Base-by-base conservation (phyloP, 1,284 basidiomycete species). In the Rhodotorula sp. region DNA sequence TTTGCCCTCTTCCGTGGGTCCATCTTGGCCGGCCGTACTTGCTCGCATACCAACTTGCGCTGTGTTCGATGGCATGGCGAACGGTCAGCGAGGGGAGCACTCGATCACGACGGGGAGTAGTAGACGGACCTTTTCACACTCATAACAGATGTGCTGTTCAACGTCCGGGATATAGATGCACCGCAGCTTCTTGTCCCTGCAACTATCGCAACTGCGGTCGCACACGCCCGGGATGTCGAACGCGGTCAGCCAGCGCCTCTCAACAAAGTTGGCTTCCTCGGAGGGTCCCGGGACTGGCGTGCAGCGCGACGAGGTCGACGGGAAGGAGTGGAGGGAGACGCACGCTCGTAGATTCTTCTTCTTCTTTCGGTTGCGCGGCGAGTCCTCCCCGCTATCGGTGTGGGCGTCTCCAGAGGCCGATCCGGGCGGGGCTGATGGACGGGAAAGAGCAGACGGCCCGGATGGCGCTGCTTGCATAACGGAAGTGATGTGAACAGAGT, bases 271-370 rank as follows among this genome's bases (percentile, higher is more conserved):
- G 30, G 34, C 30, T 32, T 30, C 17, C 52, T 24, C 24, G 22
- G 22, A 27, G 22, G 22, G 24, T 20, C n/a, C 48, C 48, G 48
- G 48, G 52, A 53, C 30, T 17, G 17, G 9, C 53, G 30, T 22
- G 53, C 22, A 17, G 30, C 13, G 9, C 8, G 53, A 20, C 19
- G 27, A 20, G 17, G 20, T 10, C 30, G 10, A 32, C 29, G 32
- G 8, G 30, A 24, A 4, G 53, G 53, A 8, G 19, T 4, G n/a
- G 39, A 44, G 39, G 19, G 30, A 27, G 51, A 53, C 53, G 53
- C 8, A 54, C 53, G 53, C 53, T 22, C 53, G 53, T 20, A 54
- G 53, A 5, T 30, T 54, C 53, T 54, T 54, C 30, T 54, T 54
- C 30, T 32, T 30, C 32, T 54, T 54, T 10, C 39, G 39, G 22